Percentiles rank a stretch among this genome's conserved stretches.
Evolutionary conservation across 306 rosid species (phyloP).

Genomic region (Gastrolobium bilobum): DNA sequence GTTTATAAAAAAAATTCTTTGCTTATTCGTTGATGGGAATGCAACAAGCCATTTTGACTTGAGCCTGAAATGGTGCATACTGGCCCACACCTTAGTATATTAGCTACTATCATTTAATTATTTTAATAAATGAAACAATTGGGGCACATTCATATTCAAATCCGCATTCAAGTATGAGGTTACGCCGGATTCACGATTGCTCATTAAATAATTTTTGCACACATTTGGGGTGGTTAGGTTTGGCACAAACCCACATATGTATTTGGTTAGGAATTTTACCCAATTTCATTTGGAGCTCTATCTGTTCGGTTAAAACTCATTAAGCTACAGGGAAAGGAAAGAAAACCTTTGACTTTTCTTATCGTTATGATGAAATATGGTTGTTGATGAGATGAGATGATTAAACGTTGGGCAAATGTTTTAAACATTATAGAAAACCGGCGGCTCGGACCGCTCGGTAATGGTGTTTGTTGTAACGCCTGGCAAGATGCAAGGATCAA

Average conservation of each 20-base stretch:
- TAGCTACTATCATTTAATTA: not conserved
- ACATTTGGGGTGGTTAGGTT: slow-evolving; percentile 41
- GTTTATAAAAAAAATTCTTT: not conserved
- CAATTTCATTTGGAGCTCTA: slow-evolving; percentile 22
- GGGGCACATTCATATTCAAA: slow-evolving; percentile 10
- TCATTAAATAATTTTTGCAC: slow-evolving; percentile 20
- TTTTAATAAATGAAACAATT: slow-evolving; percentile 1
- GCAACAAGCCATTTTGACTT: slow-evolving; percentile 50
- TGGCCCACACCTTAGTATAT: slow-evolving; percentile 11
- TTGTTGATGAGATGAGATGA: slow-evolving; percentile 13
- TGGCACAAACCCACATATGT: slow-evolving; percentile 39
- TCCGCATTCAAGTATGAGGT: slow-evolving; percentile 12
- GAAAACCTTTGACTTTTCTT: not conserved
- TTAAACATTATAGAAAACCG: not conserved
- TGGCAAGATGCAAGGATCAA: too few species aligned
- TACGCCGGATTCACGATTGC: slow-evolving; percentile 2
- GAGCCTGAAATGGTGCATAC: slow-evolving; percentile 38
- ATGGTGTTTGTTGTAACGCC: too few species aligned
- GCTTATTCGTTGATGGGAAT: slow-evolving; percentile 32
- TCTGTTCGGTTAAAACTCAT: slow-evolving; percentile 16
- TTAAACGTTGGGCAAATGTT: not conserved
- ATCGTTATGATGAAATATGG: not conserved
- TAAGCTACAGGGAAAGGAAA: not conserved
- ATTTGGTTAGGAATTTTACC: slow-evolving; percentile 15
- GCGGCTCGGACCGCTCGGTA: too few species aligned